Evolutionary conservation across 805 yeast genomes (phyloP).

Genomic region (Nakazawaea wyomingensis): DNA sequence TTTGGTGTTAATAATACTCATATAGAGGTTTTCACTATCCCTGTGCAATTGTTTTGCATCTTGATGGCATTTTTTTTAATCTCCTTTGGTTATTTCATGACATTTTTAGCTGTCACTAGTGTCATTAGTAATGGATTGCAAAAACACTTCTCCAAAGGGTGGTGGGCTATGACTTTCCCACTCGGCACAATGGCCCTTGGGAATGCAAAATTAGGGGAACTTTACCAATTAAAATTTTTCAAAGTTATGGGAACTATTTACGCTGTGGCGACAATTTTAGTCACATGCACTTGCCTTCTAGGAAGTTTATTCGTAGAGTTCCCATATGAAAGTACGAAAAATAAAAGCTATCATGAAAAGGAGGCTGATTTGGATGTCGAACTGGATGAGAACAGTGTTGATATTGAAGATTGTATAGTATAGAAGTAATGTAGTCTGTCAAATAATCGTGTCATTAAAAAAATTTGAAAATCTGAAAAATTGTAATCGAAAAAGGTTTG

Average conservation of each 20-base stretch:
- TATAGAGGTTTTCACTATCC: neutral
- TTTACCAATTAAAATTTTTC: constrained; percentile 51
- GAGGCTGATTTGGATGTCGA: neutral
- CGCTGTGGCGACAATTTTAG: constrained; percentile 43
- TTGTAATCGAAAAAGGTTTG: too few species aligned
- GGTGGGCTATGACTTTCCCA: constrained; percentile 94
- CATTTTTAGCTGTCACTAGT: constrained; percentile 4
- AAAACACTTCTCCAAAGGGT: constrained; percentile 39
- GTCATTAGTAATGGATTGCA: neutral
- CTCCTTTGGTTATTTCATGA: constrained; percentile 23
- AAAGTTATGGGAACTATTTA: constrained; percentile 59
- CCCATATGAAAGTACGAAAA: constrained; percentile 17
- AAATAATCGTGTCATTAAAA: neutral
- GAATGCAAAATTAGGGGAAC: constrained; percentile 43
- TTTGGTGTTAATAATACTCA: neutral
- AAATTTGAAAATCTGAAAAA: neutral
- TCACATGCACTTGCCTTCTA: constrained; percentile 38
- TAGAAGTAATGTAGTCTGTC: neutral
- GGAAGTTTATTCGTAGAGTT: constrained; percentile 28
- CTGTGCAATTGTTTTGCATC: constrained; percentile 3
- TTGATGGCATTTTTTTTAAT: constrained; percentile 12
- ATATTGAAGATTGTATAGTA: neutral
- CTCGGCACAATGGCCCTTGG: constrained; percentile 75
- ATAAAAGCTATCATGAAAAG: neutral
- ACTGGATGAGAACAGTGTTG: neutral